Percentiles rank a stretch among this genome's conserved stretches.
Conservation (phyloP, 148 eudicot genomes). For the Mesembryanthemum crystallinum region DNA sequence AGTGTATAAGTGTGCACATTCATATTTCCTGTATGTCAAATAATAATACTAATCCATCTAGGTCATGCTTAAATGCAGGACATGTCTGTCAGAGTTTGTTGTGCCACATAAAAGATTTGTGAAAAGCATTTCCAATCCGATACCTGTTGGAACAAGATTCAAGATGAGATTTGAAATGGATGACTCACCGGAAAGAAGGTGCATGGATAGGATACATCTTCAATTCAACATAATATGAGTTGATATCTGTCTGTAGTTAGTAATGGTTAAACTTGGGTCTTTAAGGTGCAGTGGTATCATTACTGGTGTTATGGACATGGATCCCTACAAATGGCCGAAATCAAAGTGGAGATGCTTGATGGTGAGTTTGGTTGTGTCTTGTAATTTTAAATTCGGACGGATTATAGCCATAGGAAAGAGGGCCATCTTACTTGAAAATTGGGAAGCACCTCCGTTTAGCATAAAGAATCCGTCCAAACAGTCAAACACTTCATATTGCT, state of each 20-base stretch:
- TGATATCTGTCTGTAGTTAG: neutral
- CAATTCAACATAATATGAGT: neutral
- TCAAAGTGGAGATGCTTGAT: constrained; percentile 87
- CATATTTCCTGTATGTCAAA: neutral
- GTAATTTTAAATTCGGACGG: neutral
- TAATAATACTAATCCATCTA: neutral
- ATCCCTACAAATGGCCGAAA: constrained; percentile 73
- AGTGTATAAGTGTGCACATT: neutral
- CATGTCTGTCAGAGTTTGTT: constrained; percentile 77
- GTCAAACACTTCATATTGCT: neutral
- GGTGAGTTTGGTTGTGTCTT: constrained; percentile 35
- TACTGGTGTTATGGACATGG: constrained; percentile 58
- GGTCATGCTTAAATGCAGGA: constrained; percentile 46
- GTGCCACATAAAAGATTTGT: constrained; percentile 56
- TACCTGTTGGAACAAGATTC: constrained; percentile 66
- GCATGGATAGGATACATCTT: neutral
- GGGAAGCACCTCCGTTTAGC: neutral
- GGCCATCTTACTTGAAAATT: neutral
- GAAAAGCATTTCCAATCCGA: constrained; percentile 42
- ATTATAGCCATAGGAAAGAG: neutral
- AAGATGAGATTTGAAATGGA: constrained; percentile 70
- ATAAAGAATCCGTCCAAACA: neutral
- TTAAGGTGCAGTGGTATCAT: constrained; percentile 68
- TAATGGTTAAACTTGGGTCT: neutral
- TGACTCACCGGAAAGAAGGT: constrained; percentile 91